phyloP scores from a whole-genome alignment of 129 eudicot genomes.

The sunflower (Helianthus annuus) region DNA sequence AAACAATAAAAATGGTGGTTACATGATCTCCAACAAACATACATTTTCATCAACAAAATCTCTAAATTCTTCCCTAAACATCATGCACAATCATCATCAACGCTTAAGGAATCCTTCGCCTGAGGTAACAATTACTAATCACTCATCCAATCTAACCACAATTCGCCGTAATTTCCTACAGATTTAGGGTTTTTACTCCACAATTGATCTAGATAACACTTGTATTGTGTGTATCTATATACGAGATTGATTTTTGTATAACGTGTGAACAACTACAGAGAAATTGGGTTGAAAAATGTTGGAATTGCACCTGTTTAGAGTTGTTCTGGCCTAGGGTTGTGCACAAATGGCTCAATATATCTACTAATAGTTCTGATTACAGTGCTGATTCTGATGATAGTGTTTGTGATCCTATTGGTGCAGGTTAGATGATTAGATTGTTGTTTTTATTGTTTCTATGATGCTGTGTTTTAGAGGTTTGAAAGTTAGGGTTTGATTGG shows the following conservation, averaged over 20 bases:
- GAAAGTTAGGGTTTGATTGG: background rate
- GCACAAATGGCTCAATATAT: slow-evolving; percentile 79
- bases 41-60: background rate
- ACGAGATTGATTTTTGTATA: slow-evolving; percentile 9
- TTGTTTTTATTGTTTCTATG: background rate
- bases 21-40: background rate
- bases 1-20: background rate
- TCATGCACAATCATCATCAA: slow-evolving; percentile 21
- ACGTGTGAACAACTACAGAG: slow-evolving; percentile 57
- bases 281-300: slow-evolving; percentile 69
- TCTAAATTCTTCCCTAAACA: background rate
- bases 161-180: background rate
- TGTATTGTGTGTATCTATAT: background rate
- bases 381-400: slow-evolving; percentile 63
- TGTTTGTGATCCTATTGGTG: slow-evolving; percentile 33
- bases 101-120: slow-evolving; percentile 27
- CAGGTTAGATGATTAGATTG: background rate
- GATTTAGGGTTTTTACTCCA: background rate
- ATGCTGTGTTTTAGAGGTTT: background rate
- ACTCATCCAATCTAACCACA: background rate
- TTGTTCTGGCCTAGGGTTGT: slow-evolving; percentile 67
- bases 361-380: slow-evolving; percentile 49
- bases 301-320: slow-evolving; percentile 75
- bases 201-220: background rate
- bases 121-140: slow-evolving; percentile 17